Evolutionary conservation across 768 basidiomycete species (phyloP).

Genomic region (Kwoniella newhampshirensis): DNA sequence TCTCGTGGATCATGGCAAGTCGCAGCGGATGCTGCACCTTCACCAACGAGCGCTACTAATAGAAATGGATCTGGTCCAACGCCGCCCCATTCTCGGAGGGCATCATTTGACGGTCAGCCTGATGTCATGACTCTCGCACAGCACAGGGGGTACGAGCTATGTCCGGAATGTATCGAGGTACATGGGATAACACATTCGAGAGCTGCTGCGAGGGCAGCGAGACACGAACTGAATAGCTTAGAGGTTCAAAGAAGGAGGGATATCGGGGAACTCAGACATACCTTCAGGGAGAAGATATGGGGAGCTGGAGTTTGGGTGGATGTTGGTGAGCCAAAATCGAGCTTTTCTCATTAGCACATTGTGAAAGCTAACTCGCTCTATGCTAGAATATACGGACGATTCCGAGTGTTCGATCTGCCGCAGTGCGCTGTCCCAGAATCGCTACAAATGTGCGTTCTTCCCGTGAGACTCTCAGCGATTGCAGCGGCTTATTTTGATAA

Average conservation of each 20-base stretch:
- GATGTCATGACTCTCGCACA: background rate
- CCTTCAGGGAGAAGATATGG: conserved; percentile 85
- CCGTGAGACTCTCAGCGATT: too few relatives aligned
- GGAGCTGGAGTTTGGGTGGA: conserved; percentile 79
- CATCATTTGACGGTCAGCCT: background rate
- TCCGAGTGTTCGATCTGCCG: conserved; percentile 80
- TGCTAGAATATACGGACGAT: conserved; percentile 72
- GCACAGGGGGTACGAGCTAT: conserved; percentile 75
- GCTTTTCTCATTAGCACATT: too few relatives aligned
- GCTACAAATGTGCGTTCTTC: conserved; percentile 69
- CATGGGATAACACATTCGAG: conserved; percentile 72
- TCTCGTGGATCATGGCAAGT: conserved; percentile 3
- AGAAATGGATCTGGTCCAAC: conserved; percentile 1
- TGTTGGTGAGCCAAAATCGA: conserved; percentile 66
- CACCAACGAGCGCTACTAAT: conserved; percentile 7
- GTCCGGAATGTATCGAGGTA: conserved; percentile 72
- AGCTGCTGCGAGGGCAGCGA: conserved; percentile 30
- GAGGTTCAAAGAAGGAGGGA: conserved; percentile 4
- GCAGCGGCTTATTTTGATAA: too few relatives aligned
- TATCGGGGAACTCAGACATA: conserved; percentile 69
- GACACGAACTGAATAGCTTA: background rate
- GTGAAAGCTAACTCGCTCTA: too few relatives aligned
- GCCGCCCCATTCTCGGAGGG: conserved; percentile 7
- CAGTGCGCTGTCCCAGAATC: conserved; percentile 61
- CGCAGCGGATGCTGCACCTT: background rate